Conservation (phyloP, 768 basidiomycete species). For the Neoboletus subvelutipes region DNA sequence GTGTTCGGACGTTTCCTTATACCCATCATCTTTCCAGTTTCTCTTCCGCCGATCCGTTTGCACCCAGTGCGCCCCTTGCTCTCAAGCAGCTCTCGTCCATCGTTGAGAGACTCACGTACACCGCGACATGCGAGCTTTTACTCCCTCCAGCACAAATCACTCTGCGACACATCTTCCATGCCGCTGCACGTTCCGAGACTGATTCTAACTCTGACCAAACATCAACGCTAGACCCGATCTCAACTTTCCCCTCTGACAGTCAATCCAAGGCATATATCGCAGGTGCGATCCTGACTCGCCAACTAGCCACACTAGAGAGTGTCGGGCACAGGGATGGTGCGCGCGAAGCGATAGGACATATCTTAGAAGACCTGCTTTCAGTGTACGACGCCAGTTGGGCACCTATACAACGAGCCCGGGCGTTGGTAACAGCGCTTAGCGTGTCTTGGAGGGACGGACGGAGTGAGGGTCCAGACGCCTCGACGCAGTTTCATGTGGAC, state of each 20-base stretch:
- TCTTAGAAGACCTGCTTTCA: conserved; percentile 50
- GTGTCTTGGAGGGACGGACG: conserved; percentile 33
- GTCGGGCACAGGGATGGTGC: conserved; percentile 60
- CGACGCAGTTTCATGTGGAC: conserved; percentile 29
- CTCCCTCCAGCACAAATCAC: conserved; percentile 51
- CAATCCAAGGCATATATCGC: conserved; percentile 30
- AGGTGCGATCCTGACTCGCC: conserved; percentile 62
- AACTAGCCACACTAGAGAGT: conserved; percentile 54
- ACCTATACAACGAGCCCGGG: conserved; percentile 60
- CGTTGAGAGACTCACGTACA: conserved; percentile 64
- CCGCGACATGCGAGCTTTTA: conserved; percentile 66
- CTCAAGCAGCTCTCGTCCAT: conserved; percentile 59
- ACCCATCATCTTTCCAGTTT: conserved; percentile 21
- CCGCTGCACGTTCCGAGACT: not conserved
- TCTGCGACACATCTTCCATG: conserved; percentile 27
- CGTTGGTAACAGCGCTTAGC: conserved; percentile 55
- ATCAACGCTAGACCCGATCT: not conserved
- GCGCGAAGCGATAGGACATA: conserved; percentile 34
- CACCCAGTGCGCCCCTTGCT: conserved; percentile 35
- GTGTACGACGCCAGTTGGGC: conserved; percentile 48
- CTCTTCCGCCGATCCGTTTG: conserved; percentile 34
- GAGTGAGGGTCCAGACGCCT: conserved; percentile 24
- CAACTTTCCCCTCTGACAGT: conserved; percentile 18
- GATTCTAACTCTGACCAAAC: not conserved
- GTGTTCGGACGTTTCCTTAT: conserved; percentile 57